Percentiles rank a stretch among this genome's conserved stretches.
phyloP scores from a whole-genome alignment of 2,329 filamentous ascomycete genomes.

The Aspergillus brasiliensis region DNA sequence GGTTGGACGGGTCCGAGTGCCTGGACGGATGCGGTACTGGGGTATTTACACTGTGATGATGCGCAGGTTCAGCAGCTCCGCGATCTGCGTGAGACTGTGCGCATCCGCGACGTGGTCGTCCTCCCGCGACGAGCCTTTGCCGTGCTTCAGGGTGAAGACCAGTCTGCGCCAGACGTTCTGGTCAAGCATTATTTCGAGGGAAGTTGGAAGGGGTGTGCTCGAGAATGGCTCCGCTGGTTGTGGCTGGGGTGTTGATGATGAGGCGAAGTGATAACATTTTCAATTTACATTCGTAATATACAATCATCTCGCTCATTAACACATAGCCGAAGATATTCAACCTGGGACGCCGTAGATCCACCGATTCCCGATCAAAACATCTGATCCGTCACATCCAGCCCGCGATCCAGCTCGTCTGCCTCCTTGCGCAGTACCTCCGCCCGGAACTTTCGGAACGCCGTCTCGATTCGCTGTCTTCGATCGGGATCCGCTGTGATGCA shows the following conservation, averaged over 20 bases:
- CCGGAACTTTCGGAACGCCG: constrained; percentile 63
- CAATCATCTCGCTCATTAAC: no score
- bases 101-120: constrained; percentile 2
- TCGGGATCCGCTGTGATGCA: constrained; percentile 58
- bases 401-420: constrained; percentile 57
- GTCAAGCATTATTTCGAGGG: constrained; percentile 11
- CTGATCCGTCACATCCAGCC: constrained; percentile 29
- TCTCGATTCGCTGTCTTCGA: constrained; percentile 60
- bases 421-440: constrained; percentile 65
- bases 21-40: constrained; percentile 8
- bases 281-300: no score
- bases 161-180: background rate
- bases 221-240: background rate
- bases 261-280: no score
- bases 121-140: constrained; percentile 5
- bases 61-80: background rate
- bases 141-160: constrained; percentile 6
- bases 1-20: constrained; percentile 8
- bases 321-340: no score
- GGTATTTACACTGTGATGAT: background rate
- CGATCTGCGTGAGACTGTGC: background rate
- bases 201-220: constrained; percentile 5
- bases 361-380: constrained; percentile 31
- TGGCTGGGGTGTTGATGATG: background rate
- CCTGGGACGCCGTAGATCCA: no score